A percentile compares a stretch with the other conserved stretches of the same genome.
These are phyloP conservation scores for Heterobasidion parviporum DNA, from an alignment of 1,284 basidiomycete species.

Conservation along the genomic window DNA sequence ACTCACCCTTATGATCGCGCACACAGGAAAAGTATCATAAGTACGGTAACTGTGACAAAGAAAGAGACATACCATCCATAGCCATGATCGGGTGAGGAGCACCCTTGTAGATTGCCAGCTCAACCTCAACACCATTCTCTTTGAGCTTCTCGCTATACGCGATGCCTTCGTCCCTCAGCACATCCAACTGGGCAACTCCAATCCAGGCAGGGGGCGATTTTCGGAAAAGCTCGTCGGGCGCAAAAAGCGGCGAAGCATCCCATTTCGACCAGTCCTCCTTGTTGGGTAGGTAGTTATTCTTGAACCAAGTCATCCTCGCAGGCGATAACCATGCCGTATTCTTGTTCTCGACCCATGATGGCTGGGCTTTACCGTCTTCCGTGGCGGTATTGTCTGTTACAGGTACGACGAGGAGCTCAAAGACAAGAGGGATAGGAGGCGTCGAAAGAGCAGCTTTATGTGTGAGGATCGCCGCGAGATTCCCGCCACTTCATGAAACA, in stretches of 20 bases:
- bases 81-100: slow-evolving; percentile 65
- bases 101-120: slow-evolving; percentile 47
- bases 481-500: slow-evolving; percentile 46
- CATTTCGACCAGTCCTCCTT: slow-evolving; percentile 49
- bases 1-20: slow-evolving; percentile 15
- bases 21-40: slow-evolving; percentile 2
- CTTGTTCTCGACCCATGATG: slow-evolving; percentile 51
- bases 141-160: slow-evolving; percentile 55
- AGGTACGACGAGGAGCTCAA: slow-evolving; percentile 63
- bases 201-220: slow-evolving; percentile 55
- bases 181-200: slow-evolving; percentile 57
- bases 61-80: slow-evolving; percentile 46
- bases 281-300: slow-evolving; percentile 58
- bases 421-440: slow-evolving; percentile 47
- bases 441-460: slow-evolving; percentile 47
- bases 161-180: slow-evolving; percentile 60
- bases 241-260: slow-evolving; percentile 64
- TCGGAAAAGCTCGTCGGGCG: slow-evolving; percentile 43
- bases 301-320: slow-evolving; percentile 67
- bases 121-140: slow-evolving; percentile 43
- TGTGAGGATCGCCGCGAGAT: slow-evolving; percentile 59
- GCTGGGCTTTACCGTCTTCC: slow-evolving; percentile 26
- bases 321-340: slow-evolving; percentile 53
- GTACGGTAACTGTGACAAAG: neutral
- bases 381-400: slow-evolving; percentile 64